These are phyloP conservation scores for Aaosphaeria pasadenensis DNA, from an alignment of 2,329 filamentous ascomycete genomes.

Conservation along the genomic window DNA sequence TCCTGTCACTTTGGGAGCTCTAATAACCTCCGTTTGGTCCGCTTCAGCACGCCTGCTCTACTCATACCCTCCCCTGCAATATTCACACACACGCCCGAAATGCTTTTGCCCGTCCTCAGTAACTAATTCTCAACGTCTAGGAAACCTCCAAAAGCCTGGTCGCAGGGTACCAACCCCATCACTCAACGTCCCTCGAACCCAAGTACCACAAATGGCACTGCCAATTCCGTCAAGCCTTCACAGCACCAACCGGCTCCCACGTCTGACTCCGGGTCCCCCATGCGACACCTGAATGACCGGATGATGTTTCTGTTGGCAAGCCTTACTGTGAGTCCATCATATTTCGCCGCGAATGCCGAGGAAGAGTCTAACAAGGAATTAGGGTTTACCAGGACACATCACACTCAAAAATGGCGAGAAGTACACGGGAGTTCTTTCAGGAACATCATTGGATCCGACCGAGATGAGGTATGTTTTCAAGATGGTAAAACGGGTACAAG, in stretches of 20 bases:
- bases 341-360: neutral
- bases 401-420: conserved; percentile 60
- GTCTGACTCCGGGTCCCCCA: conserved; percentile 52
- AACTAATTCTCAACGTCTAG: conserved; percentile 19
- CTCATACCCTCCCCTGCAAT: too few species aligned
- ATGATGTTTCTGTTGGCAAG: conserved; percentile 58
- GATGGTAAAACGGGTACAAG: conserved; percentile 58
- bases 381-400: conserved; percentile 57
- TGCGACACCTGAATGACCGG: conserved; percentile 60
- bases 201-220: conserved; percentile 54
- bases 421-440: conserved; percentile 60
- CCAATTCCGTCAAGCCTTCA: conserved; percentile 40
- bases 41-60: too few species aligned
- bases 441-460: conserved; percentile 50
- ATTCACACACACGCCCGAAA: too few species aligned
- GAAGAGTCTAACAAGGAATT: conserved; percentile 10
- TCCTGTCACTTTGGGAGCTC: too few species aligned
- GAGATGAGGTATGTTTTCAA: conserved; percentile 60
- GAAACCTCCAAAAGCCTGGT: conserved; percentile 59
- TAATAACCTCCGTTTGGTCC: too few species aligned
- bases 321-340: conserved; percentile 52
- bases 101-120: too few species aligned
- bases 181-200: conserved; percentile 53
- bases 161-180: conserved; percentile 59
- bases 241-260: conserved; percentile 33